Evolutionary conservation across 495 filamentous ascomycete species (phyloP), one percentile per base, ranked within the genome.

Genomic region (Trichoderma asperelloides): DNA sequence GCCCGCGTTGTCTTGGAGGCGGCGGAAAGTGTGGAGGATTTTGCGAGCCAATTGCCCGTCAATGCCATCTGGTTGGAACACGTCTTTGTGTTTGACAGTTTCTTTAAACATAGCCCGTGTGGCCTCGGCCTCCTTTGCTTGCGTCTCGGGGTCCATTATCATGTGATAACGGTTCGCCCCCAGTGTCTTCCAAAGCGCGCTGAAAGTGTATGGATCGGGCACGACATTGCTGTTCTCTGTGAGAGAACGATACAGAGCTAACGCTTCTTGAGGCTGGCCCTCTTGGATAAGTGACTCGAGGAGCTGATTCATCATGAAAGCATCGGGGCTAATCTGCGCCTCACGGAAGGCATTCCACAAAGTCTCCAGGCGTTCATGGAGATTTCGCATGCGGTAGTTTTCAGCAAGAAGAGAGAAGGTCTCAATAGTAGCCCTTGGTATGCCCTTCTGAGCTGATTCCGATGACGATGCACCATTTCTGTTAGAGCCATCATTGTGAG

Each of bases 361-460:
- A 47, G 86, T 78, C 62, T 82, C 72, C 65, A 89, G 78, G 70
- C 83, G 81, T 6, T 78, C 74, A 64, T 85, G 79, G 30, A 87
- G 81, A 16, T 84, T 76, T 47, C 88, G 82, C 62, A 84, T 81
- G 62, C 81, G 84, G 72, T 92, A 92, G 68, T 90, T 86, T 47
- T 89, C 82, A 27, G 91, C 84, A 39, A 94, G 83, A 25, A 94
- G 78, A 0, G 84, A 88, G 69, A 92, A 92, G 0, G 91, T 94
- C 70, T 94, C 91, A 41, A 88, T 83, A 28, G 81, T 91, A 12
- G 89, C 91, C 67, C 71, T 40, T 55, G 81, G 73, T 63, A 73
- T 67, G 47, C 16, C 62, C 12, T 30, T 23, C 7, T 18, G 13
- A 28, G 28, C 25, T 18, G 39, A 16, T 7, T n/a, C 12, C 21